phyloP scores from a whole-genome alignment of 768 basidiomycete species.

The Ephemerocybe angulata region DNA sequence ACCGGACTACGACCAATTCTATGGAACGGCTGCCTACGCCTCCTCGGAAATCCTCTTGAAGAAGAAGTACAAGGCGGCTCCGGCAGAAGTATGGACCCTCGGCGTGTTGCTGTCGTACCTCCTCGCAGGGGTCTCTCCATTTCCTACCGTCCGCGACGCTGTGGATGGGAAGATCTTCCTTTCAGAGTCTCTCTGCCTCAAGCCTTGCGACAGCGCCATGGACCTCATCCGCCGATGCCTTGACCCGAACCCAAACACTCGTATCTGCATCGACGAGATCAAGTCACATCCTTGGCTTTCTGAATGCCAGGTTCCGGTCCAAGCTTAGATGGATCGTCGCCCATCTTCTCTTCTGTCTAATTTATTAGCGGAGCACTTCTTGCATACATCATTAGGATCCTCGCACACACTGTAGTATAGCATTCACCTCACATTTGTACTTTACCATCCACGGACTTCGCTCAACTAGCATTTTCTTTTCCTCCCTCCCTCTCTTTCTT shows the following conservation, averaged over 20 bases:
- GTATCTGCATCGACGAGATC: conserved; percentile 81
- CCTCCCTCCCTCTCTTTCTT: not conserved
- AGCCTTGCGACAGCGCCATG: conserved; percentile 47
- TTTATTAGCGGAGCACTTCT: conserved; percentile 2
- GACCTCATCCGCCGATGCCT: conserved; percentile 74
- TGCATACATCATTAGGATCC: not conserved
- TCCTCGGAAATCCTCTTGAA: conserved; percentile 91
- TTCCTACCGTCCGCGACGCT: conserved; percentile 83
- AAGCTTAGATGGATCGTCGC: not conserved
- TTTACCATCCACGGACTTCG: not conserved
- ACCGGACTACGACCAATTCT: conserved; percentile 76
- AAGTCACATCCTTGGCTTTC: conserved; percentile 73
- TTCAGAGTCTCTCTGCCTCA: conserved; percentile 34
- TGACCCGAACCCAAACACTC: conserved; percentile 73
- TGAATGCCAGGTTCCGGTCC: not conserved
- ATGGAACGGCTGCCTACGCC: conserved; percentile 93
- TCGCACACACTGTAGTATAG: not conserved
- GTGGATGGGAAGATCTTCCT: conserved; percentile 61
- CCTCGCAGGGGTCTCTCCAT: conserved; percentile 89
- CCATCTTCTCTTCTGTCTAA: not conserved
- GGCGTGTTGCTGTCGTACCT: conserved; percentile 94
- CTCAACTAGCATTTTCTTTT: not conserved
- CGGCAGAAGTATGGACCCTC: conserved; percentile 95
- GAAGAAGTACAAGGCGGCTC: conserved; percentile 85
- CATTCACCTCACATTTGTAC: not conserved